phyloP scores from a whole-genome alignment of 2,329 filamentous ascomycete species.

The Xylaria sp. region DNA sequence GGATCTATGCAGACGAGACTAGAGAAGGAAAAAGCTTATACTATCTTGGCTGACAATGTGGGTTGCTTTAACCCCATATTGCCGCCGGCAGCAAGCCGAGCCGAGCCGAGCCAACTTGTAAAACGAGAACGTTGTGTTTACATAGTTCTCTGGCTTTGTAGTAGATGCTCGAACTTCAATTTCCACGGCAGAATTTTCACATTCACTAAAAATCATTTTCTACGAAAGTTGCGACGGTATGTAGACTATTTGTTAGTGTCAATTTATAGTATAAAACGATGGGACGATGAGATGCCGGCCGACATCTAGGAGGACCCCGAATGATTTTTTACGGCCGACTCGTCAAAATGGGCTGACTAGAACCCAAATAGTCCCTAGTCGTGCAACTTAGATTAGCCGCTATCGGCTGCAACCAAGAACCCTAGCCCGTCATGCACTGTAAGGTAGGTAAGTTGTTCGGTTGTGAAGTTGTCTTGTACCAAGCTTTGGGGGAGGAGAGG shows the following conservation, averaged over 20 bases:
- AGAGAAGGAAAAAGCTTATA: slow-evolving; percentile 25
- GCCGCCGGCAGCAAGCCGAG: slow-evolving; percentile 9
- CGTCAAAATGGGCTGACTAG: slow-evolving; percentile 6
- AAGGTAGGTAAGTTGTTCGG: not conserved
- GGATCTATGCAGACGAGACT: not conserved
- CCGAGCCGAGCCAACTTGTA: not conserved
- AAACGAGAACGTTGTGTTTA: not conserved
- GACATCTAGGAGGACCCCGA: not conserved
- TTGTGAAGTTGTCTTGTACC: slow-evolving; percentile 15
- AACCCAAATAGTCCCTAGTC: not conserved
- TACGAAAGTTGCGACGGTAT: not conserved
- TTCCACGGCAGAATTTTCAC: not conserved
- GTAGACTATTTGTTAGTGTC: not conserved
- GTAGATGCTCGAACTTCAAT: not conserved
- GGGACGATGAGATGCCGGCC: not conserved
- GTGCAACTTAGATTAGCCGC: slow-evolving; percentile 12
- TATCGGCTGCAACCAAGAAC: slow-evolving; percentile 23
- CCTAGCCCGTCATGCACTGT: not conserved
- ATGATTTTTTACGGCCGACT: slow-evolving; percentile 9
- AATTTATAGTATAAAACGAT: not conserved
- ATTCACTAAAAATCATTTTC: not conserved
- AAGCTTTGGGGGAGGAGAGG: not conserved
- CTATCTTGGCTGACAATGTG: slow-evolving; percentile 17
- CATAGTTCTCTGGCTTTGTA: too few species aligned
- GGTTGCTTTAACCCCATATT: slow-evolving; percentile 12